Evolutionary conservation across 345 rosid species (phyloP).

Genomic region (Heritiera fomes): DNA sequence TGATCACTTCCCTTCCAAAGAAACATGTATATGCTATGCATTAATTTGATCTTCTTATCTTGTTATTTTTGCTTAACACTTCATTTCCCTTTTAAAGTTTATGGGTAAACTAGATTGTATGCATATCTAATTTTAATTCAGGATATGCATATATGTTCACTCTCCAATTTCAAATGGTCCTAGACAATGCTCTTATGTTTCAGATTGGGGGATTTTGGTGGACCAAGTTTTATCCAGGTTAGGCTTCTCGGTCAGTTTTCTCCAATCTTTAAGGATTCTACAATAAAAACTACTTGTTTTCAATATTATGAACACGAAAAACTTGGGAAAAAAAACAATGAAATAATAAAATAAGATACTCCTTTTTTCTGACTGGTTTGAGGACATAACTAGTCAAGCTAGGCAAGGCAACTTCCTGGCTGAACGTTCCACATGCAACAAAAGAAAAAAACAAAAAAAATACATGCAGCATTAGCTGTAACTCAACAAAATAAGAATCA

Average conservation of each 20-base stretch:
- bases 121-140: background rate
- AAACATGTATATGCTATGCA: background rate
- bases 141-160: background rate
- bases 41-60: background rate
- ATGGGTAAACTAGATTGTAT: background rate
- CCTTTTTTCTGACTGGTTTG: background rate
- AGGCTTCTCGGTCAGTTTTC: constrained; percentile 1
- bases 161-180: background rate
- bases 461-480: constrained; percentile 29
- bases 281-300: background rate
- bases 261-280: background rate
- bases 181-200: background rate
- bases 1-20: background rate
- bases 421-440: constrained; percentile 33
- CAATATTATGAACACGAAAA: background rate
- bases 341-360: background rate
- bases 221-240: background rate
- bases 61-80: background rate
- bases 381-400: background rate
- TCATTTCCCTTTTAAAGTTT: background rate
- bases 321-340: background rate
- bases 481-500: constrained; percentile 19
- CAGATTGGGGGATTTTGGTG: background rate
- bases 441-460: constrained; percentile 19
- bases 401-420: constrained; percentile 7